Evolutionary conservation across 768 basidiomycete genomes (phyloP).

Genomic region (Phlebiopsis flavidoalba): DNA sequence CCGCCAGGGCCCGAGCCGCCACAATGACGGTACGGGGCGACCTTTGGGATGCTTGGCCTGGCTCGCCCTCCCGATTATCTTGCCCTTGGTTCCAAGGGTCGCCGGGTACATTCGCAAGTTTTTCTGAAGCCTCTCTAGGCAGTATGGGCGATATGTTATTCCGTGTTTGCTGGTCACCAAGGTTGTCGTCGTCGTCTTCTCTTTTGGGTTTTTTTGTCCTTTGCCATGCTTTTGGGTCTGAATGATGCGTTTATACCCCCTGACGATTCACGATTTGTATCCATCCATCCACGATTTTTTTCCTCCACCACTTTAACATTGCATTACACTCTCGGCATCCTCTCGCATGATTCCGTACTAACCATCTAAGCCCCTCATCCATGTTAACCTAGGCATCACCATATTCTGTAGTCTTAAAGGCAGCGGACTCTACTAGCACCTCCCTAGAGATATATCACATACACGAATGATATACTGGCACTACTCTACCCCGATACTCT

Average conservation of each 20-base stretch:
- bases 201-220: constrained; percentile 20
- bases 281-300: constrained; percentile 9
- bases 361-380: neutral
- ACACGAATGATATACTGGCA: constrained; percentile 15
- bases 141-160: constrained; percentile 13
- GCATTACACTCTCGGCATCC: neutral
- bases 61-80: constrained; percentile 35
- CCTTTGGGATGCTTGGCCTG: constrained; percentile 39
- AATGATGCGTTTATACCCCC: constrained; percentile 9
- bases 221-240: constrained; percentile 9
- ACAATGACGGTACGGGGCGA: constrained; percentile 47
- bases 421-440: constrained; percentile 9
- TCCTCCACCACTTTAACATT: neutral
- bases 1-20: constrained; percentile 18
- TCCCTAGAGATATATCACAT: constrained; percentile 14
- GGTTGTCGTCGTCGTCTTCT: constrained; percentile 21
- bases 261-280: constrained; percentile 8
- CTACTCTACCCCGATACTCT: neutral
- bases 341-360: neutral
- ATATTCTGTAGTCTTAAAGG: constrained; percentile 5
- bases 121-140: constrained; percentile 25
- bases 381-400: neutral
- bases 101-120: constrained; percentile 42
- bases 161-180: constrained; percentile 7
- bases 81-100: constrained; percentile 42